phyloP scores from a whole-genome alignment of 2,329 filamentous ascomycete genomes.

The Colletotrichum melonis region DNA sequence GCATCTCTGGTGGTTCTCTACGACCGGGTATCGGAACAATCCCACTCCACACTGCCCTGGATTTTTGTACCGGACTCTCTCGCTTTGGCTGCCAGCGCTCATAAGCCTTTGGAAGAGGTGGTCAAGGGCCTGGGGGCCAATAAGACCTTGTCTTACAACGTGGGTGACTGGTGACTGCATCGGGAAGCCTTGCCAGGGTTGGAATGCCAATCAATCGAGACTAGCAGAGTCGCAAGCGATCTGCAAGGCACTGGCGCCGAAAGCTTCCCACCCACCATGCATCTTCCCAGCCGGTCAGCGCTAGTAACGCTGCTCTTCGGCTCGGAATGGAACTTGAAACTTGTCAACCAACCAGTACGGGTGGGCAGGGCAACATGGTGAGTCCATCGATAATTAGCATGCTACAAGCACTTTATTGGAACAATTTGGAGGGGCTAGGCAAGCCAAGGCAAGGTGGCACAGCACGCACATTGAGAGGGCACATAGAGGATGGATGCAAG shows the following conservation, averaged over 20 bases:
- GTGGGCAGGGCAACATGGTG: background rate
- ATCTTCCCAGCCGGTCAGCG: slow-evolving; percentile 15
- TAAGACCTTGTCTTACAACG: background rate
- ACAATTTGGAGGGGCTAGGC: background rate
- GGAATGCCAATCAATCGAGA: background rate
- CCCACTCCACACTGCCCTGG: too few species aligned
- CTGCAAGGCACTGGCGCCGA: slow-evolving; percentile 19
- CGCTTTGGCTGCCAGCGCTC: too few species aligned
- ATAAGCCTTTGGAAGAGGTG: too few species aligned
- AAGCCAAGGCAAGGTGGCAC: background rate
- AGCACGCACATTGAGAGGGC: background rate
- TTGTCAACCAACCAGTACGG: slow-evolving; percentile 12
- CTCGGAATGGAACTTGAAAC: slow-evolving; percentile 15
- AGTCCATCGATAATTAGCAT: slow-evolving; percentile 25
- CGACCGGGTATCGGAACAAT: background rate
- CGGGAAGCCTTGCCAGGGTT: background rate
- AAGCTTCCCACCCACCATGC: background rate
- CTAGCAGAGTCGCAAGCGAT: slow-evolving; percentile 6
- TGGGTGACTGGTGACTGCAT: background rate
- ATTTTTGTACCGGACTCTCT: too few species aligned
- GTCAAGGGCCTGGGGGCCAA: background rate
- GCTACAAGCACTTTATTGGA: slow-evolving; percentile 17
- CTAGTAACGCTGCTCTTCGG: slow-evolving; percentile 18
- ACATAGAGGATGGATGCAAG: background rate
- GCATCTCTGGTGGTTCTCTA: background rate